Conservation (phyloP, 768 basidiomycete species). For the Cubamyces lactineus region DNA sequence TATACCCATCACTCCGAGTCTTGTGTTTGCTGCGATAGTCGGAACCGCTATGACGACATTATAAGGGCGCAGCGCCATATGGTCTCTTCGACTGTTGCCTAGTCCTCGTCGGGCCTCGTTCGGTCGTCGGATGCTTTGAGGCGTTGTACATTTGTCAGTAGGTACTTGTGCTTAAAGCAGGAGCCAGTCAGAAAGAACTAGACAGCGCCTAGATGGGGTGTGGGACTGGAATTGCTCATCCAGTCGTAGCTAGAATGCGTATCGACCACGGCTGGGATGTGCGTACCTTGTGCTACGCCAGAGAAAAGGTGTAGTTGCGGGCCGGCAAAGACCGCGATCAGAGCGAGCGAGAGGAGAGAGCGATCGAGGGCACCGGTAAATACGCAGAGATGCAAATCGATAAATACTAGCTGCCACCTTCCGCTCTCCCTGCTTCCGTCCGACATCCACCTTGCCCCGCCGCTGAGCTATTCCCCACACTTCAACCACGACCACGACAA, state of each 20-base stretch:
- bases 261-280: too few species aligned
- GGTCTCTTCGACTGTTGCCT: not conserved
- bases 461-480: not conserved
- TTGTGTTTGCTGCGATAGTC: not conserved
- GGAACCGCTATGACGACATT: constrained; percentile 11
- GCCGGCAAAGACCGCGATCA: constrained; percentile 4
- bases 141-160: not conserved
- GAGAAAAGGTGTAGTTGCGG: not conserved
- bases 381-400: constrained; percentile 2
- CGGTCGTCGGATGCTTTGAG: not conserved
- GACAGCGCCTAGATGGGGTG: too few species aligned
- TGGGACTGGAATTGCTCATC: too few species aligned
- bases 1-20: not conserved
- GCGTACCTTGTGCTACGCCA: not conserved
- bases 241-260: too few species aligned
- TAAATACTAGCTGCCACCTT: constrained; percentile 14
- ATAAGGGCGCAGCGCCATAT: not conserved
- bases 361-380: constrained; percentile 1
- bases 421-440: constrained; percentile 15
- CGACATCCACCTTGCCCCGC: not conserved
- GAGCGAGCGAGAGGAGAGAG: not conserved
- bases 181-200: not conserved
- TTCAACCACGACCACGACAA: not conserved
- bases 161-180: not conserved
- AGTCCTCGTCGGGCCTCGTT: constrained; percentile 7